Evolutionary conservation across 2,329 filamentous ascomycete genomes (phyloP), one percentile per base, ranked within the genome.

Genomic region (Periconia sp.): DNA sequence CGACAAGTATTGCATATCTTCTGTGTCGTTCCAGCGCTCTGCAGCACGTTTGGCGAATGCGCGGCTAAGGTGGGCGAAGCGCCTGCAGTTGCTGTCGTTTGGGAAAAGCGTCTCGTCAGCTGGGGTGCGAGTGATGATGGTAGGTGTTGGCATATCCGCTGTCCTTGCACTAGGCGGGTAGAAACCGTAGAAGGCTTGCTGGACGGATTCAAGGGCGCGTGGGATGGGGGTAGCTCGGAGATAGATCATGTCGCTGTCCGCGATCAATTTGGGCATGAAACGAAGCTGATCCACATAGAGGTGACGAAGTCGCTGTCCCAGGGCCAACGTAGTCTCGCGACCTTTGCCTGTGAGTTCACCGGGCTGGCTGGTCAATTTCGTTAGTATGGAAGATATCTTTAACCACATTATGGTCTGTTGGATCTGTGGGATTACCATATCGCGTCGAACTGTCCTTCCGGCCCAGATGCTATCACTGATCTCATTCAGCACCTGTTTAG

Each of bases 1-100:
- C 64, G 89, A 92, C 20, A 97, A 77, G 70, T 96, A 92, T 31
- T 83, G 82, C 87, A 97, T 93, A 54, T 97, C 90, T 14, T 87
- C 81, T 0, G 88, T 85, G 35, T 79, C 74, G 50, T 81, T 81
- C 77, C 77, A 81, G 14, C 73, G 64, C 19, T 78, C 69, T 6
- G 79, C 78, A 10, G 78, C 69, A 3, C 79, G 70, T 41, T 79
- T 73, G 5, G 77, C 79, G 51, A 81, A 81, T 5, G 76, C 77
- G 15, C 75, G 71, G 30, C 74, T 74, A 3, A 81, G 68, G 52
- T 80, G 76, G 1, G 71, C 76, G 47, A 81, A 80, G 14, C 79
- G 74, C 51, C 77, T 71, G 54, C 79, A 81, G 35, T 73, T 76
- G 19, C 74, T 73, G 52, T 81, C 79, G 49, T 81, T 81, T 19